phyloP scores from a whole-genome alignment of 345 rosid species.

The Isatis tinctoria region DNA sequence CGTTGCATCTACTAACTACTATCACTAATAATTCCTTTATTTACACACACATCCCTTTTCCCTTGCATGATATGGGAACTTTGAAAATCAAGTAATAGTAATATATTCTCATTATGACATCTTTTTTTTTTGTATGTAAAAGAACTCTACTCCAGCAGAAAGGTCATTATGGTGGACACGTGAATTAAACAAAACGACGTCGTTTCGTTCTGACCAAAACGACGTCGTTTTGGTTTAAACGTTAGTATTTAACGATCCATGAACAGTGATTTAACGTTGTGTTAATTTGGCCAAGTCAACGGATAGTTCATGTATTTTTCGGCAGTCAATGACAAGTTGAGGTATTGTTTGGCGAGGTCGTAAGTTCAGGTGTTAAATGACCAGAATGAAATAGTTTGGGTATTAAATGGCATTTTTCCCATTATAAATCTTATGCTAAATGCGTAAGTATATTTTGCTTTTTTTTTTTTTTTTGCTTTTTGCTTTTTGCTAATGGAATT shows the following conservation, averaged over 20 bases:
- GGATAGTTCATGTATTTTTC: no score
- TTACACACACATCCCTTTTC: slow-evolving; percentile 3
- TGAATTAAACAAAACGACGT: no score
- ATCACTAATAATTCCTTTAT: slow-evolving; percentile 18
- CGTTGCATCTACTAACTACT: slow-evolving; percentile 25
- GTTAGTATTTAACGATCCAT: no score
- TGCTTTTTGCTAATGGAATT: slow-evolving; percentile 28
- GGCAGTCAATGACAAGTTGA: no score
- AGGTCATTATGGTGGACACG: not conserved
- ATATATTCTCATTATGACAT: not conserved
- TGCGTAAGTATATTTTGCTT: slow-evolving; percentile 14
- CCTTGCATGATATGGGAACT: slow-evolving; percentile 1
- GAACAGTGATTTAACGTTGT: no score
- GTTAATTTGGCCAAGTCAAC: no score
- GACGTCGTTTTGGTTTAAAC: no score
- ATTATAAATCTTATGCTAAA: slow-evolving; percentile 23
- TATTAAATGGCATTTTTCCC: no score
- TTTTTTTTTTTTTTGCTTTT: slow-evolving; percentile 16
- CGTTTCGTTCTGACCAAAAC: no score
- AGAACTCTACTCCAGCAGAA: not conserved
- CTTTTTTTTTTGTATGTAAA: not conserved
- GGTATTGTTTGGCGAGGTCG: no score
- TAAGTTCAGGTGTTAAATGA: no score
- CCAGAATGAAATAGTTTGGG: no score
- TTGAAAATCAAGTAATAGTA: not conserved